A percentile compares a stretch with the other conserved stretches of the same genome.
Evolutionary conservation across 2,329 filamentous ascomycete genomes (phyloP).

Genomic region (Phyllosticta paracitricarpa): DNA sequence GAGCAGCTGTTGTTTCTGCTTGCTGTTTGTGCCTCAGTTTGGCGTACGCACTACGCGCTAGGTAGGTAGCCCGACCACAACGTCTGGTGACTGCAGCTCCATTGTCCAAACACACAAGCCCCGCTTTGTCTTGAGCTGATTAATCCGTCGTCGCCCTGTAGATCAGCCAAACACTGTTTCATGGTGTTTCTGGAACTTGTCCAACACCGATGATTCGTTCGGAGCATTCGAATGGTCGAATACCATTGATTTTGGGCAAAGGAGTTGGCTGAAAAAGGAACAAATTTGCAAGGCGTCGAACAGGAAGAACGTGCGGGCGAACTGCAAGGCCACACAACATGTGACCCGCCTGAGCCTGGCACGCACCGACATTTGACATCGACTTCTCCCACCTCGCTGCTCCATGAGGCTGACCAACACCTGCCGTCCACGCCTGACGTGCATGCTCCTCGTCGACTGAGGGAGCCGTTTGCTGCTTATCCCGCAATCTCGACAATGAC

Average conservation of each 20-base stretch:
- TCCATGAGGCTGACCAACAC: background rate
- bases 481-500: background rate
- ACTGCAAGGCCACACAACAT: background rate
- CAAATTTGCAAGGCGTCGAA: background rate
- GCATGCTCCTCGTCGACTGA: background rate
- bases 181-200: background rate
- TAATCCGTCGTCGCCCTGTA: background rate
- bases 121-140: background rate
- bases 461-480: background rate
- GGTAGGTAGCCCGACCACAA: background rate
- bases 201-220: background rate
- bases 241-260: background rate
- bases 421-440: background rate
- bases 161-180: background rate
- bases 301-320: background rate
- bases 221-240: background rate
- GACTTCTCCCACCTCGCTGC: background rate
- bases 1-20: background rate
- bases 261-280: background rate
- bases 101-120: background rate
- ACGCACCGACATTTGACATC: background rate
- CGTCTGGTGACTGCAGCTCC: background rate
- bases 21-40: too few relatives aligned
- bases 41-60: too few relatives aligned
- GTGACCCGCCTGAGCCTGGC: background rate